phyloP scores from a whole-genome alignment of 1,284 basidiomycete genomes.

The Apiotrichum gracile region DNA sequence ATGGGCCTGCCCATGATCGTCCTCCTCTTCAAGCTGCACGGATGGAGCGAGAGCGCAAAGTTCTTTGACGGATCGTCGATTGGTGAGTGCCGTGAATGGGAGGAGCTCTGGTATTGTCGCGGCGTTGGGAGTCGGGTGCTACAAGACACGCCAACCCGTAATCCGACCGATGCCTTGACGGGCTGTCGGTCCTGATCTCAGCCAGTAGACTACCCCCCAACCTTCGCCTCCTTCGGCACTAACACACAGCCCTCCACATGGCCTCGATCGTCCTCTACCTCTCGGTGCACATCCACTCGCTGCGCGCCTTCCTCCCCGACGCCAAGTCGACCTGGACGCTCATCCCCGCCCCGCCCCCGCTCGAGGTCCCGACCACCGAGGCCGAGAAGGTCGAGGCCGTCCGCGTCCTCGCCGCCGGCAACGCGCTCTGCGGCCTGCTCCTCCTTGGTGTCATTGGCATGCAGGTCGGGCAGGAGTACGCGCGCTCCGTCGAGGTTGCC shows the following conservation, averaged over 20 bases:
- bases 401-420: slow-evolving; percentile 71
- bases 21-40: slow-evolving; percentile 68
- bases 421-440: slow-evolving; percentile 71
- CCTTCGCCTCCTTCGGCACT: neutral
- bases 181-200: too few species aligned
- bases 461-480: slow-evolving; percentile 81
- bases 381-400: slow-evolving; percentile 68
- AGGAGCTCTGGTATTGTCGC: too few species aligned
- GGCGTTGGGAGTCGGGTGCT: too few species aligned
- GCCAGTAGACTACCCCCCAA: too few species aligned
- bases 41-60: slow-evolving; percentile 82
- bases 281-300: slow-evolving; percentile 66
- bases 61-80: slow-evolving; percentile 83
- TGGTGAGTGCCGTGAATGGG: slow-evolving; percentile 51
- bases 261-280: slow-evolving; percentile 72
- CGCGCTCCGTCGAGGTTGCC: slow-evolving; percentile 60
- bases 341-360: slow-evolving; percentile 49
- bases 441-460: slow-evolving; percentile 44
- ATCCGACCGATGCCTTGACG: too few species aligned
- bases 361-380: slow-evolving; percentile 55
- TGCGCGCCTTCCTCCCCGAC: slow-evolving; percentile 56
- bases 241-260: slow-evolving; percentile 59
- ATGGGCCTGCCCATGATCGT: slow-evolving; percentile 67
- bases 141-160: too few species aligned
- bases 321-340: slow-evolving; percentile 38